These are phyloP conservation scores for Buxus sempervirens DNA, from an alignment of 164 flowering plant species.

Conservation along the genomic window DNA sequence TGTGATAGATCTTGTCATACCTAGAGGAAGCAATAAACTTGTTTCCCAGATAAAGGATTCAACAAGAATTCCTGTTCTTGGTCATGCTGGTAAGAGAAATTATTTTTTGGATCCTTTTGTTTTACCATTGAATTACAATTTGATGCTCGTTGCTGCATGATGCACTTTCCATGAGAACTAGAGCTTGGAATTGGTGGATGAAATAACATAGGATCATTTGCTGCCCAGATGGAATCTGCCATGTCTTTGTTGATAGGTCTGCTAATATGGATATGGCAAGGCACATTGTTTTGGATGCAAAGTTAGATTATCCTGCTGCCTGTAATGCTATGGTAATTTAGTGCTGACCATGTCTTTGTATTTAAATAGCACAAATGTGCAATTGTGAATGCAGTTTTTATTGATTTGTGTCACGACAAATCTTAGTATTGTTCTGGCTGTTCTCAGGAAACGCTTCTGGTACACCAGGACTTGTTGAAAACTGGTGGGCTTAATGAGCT, in stretches of 20 bases:
- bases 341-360: background rate
- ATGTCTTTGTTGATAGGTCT: constrained; percentile 69
- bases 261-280: constrained; percentile 58
- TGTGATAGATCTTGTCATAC: constrained; percentile 82
- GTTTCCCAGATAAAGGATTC: constrained; percentile 67
- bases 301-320: constrained; percentile 75
- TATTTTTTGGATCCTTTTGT: background rate
- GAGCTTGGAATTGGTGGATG: constrained; percentile 3
- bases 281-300: constrained; percentile 64
- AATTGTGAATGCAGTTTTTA: background rate
- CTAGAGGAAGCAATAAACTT: constrained; percentile 80
- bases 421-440: background rate
- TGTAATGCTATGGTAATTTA: constrained; percentile 70
- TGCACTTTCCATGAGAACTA: background rate
- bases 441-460: constrained; percentile 71
- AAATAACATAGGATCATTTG: constrained; percentile 16
- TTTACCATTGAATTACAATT: background rate
- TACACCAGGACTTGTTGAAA: constrained; percentile 54
- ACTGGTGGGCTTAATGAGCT: constrained; percentile 42
- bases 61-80: constrained; percentile 80
- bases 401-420: background rate
- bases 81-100: constrained; percentile 64
- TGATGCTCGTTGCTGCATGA: background rate
- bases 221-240: constrained; percentile 70
- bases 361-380: background rate